Percentiles rank a stretch among this genome's conserved stretches.
These are phyloP conservation scores for Acacia acuminata DNA, from an alignment of 306 rosid genomes.

Conservation along the genomic window DNA sequence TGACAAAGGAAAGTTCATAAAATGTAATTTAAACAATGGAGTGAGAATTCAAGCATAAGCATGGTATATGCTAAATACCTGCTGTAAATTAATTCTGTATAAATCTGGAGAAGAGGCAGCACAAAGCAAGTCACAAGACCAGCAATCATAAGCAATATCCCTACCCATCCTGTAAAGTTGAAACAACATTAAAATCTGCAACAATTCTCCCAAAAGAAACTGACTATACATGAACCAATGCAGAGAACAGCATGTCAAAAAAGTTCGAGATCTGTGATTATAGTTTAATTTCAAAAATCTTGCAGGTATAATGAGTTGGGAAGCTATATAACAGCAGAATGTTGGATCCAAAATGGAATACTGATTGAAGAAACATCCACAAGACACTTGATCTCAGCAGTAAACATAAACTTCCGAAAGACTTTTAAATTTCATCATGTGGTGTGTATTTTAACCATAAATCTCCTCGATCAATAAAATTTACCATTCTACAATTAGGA, in stretches of 20 bases:
- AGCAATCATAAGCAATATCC: slow-evolving; percentile 72
- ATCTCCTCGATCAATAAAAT: not conserved
- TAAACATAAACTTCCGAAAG: slow-evolving; percentile 1
- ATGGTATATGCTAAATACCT: slow-evolving; percentile 51
- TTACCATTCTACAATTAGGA: not conserved
- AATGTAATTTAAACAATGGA: slow-evolving; percentile 2
- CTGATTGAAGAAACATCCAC: not conserved
- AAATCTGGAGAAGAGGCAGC: slow-evolving; percentile 94
- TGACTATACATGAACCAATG: not conserved
- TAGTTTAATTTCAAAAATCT: not conserved
- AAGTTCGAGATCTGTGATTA: not conserved
- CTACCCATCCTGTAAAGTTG: slow-evolving; percentile 84
- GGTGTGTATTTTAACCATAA: not conserved
- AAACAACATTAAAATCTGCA: slow-evolving; percentile 24
- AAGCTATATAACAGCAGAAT: not conserved
- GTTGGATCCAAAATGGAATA: not conserved
- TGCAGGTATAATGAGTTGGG: not conserved
- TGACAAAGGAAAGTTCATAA: slow-evolving; percentile 1
- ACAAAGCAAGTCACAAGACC: slow-evolving; percentile 98
- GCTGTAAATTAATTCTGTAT: slow-evolving; percentile 88
- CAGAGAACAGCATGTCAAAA: not conserved
- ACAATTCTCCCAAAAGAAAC: slow-evolving; percentile 10
- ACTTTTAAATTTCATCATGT: not conserved
- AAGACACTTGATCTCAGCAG: not conserved
- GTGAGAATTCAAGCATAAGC: slow-evolving; percentile 23